Base-by-base conservation (phyloP, 2,329 filamentous ascomycete genomes). In the Diaporthe sp. region DNA sequence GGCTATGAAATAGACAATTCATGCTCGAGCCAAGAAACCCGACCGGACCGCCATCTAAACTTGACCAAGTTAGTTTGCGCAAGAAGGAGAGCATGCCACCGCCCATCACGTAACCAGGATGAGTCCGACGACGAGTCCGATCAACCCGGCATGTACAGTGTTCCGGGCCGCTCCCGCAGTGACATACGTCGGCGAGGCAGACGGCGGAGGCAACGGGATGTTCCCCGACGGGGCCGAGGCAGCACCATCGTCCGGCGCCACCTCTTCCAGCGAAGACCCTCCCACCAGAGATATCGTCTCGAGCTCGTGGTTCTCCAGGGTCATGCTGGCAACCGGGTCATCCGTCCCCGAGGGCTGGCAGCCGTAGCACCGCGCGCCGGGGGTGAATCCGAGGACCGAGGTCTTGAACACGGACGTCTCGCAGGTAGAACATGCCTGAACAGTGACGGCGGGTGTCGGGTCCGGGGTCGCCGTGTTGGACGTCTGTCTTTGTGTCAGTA, bases 361-460 rank as follows among this genome's bases (percentile, higher is more conserved):
- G 17, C 75, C 78, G 25, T 79, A 75, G 76, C 80, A 82, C 4
- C 76, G 73, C n/a, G 73, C 76, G 22, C 80, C 79, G 5, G 79
- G 78, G 0, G 76, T 78, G 61, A 79, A 79, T 2, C 79, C 79
- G 4, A 79, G 79, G 3, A 82, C 74, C 8, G 79, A 77, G 1
- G 79, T 81, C 37, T 76, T 77, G 62, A 80, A 79, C 5, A 78
- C 79, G 2, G 79, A 76, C 4, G 76, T 76, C 10, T 78, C 72
- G 77, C 81, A 81, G 25, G 78, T 79, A 44, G 73, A 76, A 75
- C 81, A 82, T 37, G 74, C 72, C 65, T 81, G 79, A 37, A 79
- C 65, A 2, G 80, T 80, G 13, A 80, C 60, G 8, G 79, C 81
- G 13, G 79, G 58, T 19, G 76, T 80, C 2, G 77, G 44, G 9